Base-by-base conservation (phyloP, 169 alveolate genomes). In the Toxoplasma gondii region DNA sequence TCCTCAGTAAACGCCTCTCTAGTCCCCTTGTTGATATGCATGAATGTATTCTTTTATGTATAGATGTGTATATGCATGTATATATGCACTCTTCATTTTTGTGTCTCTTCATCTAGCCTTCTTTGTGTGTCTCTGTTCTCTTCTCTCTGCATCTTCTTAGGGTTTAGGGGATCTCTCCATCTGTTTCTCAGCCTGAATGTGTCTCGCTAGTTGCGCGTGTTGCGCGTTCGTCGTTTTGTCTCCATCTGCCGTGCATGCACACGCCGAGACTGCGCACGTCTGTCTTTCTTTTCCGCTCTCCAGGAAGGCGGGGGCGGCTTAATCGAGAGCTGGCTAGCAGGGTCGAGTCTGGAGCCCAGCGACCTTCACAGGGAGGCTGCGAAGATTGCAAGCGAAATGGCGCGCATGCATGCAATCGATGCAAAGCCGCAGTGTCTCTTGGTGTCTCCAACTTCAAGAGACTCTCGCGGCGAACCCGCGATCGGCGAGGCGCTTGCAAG, bases 261-360 rank as follows among this genome's bases (percentile, higher is more conserved):
- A 12, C 67, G 67, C 67, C 67, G 27, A n/a, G n/a, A 9, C 19
- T 19, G 67, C 67, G 67, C 19, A 9, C 27, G 27, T 53, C 67
- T 53, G 67, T 19, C 67, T 12, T n/a, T 22, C 22, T 12, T 34
- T n/a, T 16, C 43, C 44, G 24, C n/a, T 74, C 41, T 49, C 5
- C 67, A 82, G 90, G 90, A 82, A 36, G n/a, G 24, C 31, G 90
- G 90, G 0, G 90, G 90, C 5, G 90, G 90, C 38, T 36, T 82
- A 29, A 31, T 82, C 27, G 90, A 82, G 34, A 36, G 69, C 53
- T 82, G 90, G 90, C 90, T 82, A 1, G 1, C 90, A 39, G 90
- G 90, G 44, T 64, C 69, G 19, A 12, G 54, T 19, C 36, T 82
- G 54, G 67, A 43, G 69, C 64, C 41, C 24, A 7, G 5, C 36